Evolutionary conservation across 2,329 filamentous ascomycete species (phyloP).

Genomic region (Fusarium longipes): DNA sequence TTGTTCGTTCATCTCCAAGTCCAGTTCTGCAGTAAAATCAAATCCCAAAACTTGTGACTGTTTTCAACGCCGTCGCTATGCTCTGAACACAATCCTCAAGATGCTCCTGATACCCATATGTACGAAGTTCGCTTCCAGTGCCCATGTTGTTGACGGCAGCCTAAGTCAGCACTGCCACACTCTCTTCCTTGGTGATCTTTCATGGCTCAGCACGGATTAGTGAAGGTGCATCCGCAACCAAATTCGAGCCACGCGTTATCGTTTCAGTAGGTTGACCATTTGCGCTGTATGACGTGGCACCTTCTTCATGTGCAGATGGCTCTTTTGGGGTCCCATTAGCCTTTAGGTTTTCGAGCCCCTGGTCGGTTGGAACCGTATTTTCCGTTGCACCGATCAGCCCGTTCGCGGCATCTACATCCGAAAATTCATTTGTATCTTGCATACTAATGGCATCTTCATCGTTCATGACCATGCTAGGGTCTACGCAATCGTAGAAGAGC

Average conservation of each 20-base stretch:
- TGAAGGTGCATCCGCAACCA: constrained; percentile 9
- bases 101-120: constrained; percentile 1
- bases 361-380: constrained; percentile 2
- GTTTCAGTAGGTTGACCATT: constrained; percentile 21
- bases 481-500: constrained; percentile 90
- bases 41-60: constrained; percentile 13
- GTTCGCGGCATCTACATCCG: constrained; percentile 14
- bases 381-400: constrained; percentile 3
- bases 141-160: background rate
- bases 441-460: constrained; percentile 44
- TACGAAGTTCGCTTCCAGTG: background rate
- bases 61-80: constrained; percentile 43
- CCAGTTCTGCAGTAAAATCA: background rate
- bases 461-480: constrained; percentile 61
- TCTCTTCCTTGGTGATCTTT: background rate
- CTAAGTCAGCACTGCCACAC: constrained; percentile 3
- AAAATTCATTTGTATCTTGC: constrained; percentile 38
- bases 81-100: constrained; percentile 18
- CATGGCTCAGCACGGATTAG: background rate
- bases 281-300: constrained; percentile 5
- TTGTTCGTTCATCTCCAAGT: background rate
- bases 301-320: constrained; percentile 12
- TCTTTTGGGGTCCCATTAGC: constrained; percentile 19
- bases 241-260: constrained; percentile 17
- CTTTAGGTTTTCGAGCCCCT: constrained; percentile 23